phyloP scores from a whole-genome alignment of 2,329 filamentous ascomycete species.

The Arachnomyces sp. region DNA sequence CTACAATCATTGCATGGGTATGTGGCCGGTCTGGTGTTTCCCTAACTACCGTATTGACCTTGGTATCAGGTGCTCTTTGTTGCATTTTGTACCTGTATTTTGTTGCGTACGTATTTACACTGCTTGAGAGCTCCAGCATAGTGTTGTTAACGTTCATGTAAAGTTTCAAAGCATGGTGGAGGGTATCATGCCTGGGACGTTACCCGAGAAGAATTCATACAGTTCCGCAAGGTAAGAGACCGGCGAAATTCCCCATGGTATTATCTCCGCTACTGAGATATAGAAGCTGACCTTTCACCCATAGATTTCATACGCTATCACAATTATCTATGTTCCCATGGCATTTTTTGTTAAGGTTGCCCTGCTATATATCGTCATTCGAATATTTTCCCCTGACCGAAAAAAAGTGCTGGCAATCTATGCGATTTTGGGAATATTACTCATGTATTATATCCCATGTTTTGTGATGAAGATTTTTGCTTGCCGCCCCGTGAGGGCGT shows the following conservation, averaged over 20 bases:
- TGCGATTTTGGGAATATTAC: constrained; percentile 25
- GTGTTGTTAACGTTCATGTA: background rate
- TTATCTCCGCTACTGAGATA: too few relatives aligned
- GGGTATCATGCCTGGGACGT: constrained; percentile 26
- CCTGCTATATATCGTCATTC: constrained; percentile 30
- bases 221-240: constrained; percentile 20
- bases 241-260: background rate
- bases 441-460: constrained; percentile 28
- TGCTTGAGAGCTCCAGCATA: constrained; percentile 1
- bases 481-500: constrained; percentile 28
- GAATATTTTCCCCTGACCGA: constrained; percentile 30
- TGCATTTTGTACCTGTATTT: constrained; percentile 23
- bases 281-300: too few relatives aligned
- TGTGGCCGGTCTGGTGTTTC: background rate
- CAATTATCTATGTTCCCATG: constrained; percentile 34
- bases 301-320: constrained; percentile 29
- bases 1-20: constrained; percentile 15
- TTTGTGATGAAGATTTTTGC: constrained; percentile 31
- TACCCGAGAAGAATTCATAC: constrained; percentile 10
- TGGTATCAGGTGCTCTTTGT: constrained; percentile 19
- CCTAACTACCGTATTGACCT: background rate
- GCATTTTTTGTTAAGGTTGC: constrained; percentile 31
- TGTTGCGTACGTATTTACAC: constrained; percentile 17
- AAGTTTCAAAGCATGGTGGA: constrained; percentile 29
- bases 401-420: constrained; percentile 28